Evolutionary conservation across 805 yeast genomes (phyloP), one percentile per base, ranked within the genome.

Genomic region (Myxozyma mucilagina): DNA sequence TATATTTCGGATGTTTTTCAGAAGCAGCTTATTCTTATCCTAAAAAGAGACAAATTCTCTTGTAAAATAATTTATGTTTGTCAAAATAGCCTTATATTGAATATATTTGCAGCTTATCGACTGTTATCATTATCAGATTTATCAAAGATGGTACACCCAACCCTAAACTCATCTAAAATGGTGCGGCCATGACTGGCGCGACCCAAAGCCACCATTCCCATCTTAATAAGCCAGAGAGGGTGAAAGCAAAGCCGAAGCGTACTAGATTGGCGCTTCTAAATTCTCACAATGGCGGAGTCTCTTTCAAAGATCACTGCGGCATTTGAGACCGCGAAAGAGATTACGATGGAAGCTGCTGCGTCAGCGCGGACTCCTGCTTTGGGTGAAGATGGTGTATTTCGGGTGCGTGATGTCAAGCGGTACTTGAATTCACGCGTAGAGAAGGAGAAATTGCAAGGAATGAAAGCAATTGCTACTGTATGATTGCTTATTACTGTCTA

Each of bases 311-410:
- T 89, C 68, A 80, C 91, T 24, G 84, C 89, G 14, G 84, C 89
- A 74, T 77, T 90, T 57, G 96, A 89, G 74, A 84, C 90, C 31
- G 96, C 96, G 1, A 82, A 84, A 65, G 91, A 86, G 65, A 73
- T 89, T 67, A 87, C 96, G 3, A 78, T 88, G 53, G 94, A 88
- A 67, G 96, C 96, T 0, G 94, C 96, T 1, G 87, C 86, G 0
- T 84, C 89, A 10, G 94, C 96, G 0, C 82, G 60, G 90, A 1
- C 81, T 87, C 6, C 78, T 84, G 63, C 74, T 85, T 20, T 58
- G 13, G 66, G 66, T 24, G 92, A 87, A 60, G 81, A 87, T 5
- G 84, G 89, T 2, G 76, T 79, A 6, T 76, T 74, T 16, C 78
- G 85, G n/a, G 83, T 89, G 1, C 78, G 79, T 49, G 94, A 91